Percentiles rank a stretch among this genome's conserved stretches.
These are phyloP conservation scores for Termitomyces sp. DNA, from an alignment of 768 basidiomycete genomes.

Conservation along the genomic window DNA sequence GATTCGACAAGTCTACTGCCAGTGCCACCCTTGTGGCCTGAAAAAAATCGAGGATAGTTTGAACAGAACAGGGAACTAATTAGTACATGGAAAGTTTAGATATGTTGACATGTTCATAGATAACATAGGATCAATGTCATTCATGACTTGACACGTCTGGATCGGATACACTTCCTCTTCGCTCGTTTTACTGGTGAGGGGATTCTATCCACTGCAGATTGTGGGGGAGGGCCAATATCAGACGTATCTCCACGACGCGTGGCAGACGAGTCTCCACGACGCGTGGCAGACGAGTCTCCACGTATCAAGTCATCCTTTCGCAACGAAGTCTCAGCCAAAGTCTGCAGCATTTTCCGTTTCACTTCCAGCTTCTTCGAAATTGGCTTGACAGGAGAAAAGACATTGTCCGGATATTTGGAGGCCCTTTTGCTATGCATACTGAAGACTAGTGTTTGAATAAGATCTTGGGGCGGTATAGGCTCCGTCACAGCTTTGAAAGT, in stretches of 20 bases:
- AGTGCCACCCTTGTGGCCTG: too few species aligned
- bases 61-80: too few species aligned
- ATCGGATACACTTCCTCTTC: neutral
- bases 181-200: neutral
- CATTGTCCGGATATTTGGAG: neutral
- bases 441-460: neutral
- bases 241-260: too few species aligned
- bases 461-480: neutral
- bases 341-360: neutral
- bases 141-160: neutral
- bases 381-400: neutral
- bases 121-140: neutral
- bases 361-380: neutral
- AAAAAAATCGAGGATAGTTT: too few species aligned
- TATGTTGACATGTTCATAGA: too few species aligned
- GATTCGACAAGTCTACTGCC: too few species aligned
- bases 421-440: neutral
- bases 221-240: neutral
- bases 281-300: too few species aligned
- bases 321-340: neutral
- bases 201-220: too few species aligned
- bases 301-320: too few species aligned
- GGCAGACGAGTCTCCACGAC: too few species aligned
- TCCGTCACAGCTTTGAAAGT: neutral
- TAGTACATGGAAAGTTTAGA: too few species aligned